Conservation (phyloP, 352 stramenopile genomes). For the Achlya hypogyna region DNA sequence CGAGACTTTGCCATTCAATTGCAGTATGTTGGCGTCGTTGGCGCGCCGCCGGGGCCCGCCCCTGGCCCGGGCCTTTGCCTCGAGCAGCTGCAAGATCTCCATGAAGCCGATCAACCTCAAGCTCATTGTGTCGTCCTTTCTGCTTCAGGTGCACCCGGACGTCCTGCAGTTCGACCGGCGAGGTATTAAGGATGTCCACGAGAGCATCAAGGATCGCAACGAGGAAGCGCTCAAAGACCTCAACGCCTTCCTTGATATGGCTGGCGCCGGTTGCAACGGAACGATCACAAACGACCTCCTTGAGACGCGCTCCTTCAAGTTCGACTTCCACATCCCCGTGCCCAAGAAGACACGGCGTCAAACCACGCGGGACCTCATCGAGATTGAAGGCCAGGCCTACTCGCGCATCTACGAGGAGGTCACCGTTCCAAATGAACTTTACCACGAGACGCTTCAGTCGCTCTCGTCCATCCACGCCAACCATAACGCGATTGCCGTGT, state of each 20-base stretch:
- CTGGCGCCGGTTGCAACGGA: conserved; percentile 13
- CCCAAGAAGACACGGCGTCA: not conserved
- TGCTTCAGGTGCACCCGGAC: conserved; percentile 17
- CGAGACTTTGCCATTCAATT: not conserved
- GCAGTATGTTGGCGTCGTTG: not conserved
- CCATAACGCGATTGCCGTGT: not conserved
- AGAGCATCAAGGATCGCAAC: conserved; percentile 17
- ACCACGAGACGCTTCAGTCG: not conserved
- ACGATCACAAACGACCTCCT: not conserved
- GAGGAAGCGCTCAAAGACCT: conserved; percentile 15
- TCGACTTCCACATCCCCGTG: conserved; percentile 10
- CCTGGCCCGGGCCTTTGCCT: not conserved
- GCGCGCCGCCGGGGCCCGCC: not conserved
- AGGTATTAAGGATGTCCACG: not conserved
- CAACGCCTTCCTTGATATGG: conserved; percentile 16
- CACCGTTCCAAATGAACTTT: not conserved
- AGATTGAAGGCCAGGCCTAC: conserved; percentile 5
- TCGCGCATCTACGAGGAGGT: not conserved
- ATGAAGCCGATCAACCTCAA: conserved; percentile 22
- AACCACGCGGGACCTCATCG: not conserved
- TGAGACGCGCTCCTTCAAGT: not conserved
- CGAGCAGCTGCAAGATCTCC: not conserved
- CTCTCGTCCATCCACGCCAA: not conserved
- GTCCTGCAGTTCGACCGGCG: conserved; percentile 11
- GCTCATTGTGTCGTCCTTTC: conserved; percentile 3